A percentile compares a stretch with the other conserved stretches of the same genome.
These are phyloP conservation scores for Suillus discolor DNA, from an alignment of 768 basidiomycete genomes.

Conservation along the genomic window DNA sequence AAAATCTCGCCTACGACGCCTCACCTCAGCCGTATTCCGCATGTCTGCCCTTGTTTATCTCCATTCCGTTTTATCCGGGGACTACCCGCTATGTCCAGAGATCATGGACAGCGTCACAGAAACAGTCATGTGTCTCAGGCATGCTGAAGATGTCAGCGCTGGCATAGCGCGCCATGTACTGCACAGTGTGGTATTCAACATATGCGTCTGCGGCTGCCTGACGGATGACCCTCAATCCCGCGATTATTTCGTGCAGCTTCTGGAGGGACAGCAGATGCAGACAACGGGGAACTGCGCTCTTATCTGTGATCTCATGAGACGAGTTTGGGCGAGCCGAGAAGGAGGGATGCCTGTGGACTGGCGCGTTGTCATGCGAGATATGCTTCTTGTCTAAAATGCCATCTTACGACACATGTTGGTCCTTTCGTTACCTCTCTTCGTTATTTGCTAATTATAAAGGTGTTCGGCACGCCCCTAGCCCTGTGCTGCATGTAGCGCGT, in stretches of 20 bases:
- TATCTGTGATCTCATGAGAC: conserved; percentile 53
- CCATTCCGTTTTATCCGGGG: conserved; percentile 75
- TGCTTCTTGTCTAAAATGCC: conserved; percentile 60
- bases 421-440: background rate
- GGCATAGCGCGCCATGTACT: conserved; percentile 55
- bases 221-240: conserved; percentile 53
- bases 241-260: conserved; percentile 42
- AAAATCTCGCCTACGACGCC: conserved; percentile 38
- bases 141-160: conserved; percentile 34
- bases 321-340: conserved; percentile 56
- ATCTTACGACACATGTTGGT: background rate
- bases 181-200: conserved; percentile 77
- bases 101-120: conserved; percentile 57
- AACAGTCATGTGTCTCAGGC: conserved; percentile 49
- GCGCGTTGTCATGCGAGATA: conserved; percentile 56
- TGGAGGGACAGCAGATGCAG: conserved; percentile 54
- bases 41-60: conserved; percentile 75
- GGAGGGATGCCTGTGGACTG: conserved; percentile 52
- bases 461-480: background rate
- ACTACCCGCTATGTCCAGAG: conserved; percentile 65
- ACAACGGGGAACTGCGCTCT: conserved; percentile 67
- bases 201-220: conserved; percentile 73
- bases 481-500: background rate
- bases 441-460: background rate
- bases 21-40: conserved; percentile 68